A percentile compares a stretch with the other conserved stretches of the same genome.
phyloP scores from a whole-genome alignment of 257 asterid genomes.

The Fraxinus pennsylvanica region DNA sequence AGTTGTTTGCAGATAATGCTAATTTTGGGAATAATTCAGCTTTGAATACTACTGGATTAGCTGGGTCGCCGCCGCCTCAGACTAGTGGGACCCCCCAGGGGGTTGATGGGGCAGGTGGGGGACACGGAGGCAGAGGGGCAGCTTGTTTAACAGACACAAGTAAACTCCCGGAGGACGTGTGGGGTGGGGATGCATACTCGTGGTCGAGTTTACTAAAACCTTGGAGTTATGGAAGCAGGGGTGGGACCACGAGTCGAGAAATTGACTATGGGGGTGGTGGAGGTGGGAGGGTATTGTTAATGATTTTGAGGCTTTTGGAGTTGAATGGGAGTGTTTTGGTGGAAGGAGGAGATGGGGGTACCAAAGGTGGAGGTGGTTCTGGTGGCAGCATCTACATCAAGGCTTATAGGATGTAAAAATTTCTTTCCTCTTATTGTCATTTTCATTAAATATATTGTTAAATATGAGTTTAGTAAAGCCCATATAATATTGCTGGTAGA shows the following conservation, averaged over 20 bases:
- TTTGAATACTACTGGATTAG: conserved; percentile 82
- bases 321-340: conserved; percentile 86
- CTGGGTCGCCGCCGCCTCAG: conserved; percentile 84
- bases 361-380: conserved; percentile 96
- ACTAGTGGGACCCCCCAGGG: conserved; percentile 97
- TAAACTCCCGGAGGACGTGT: conserved; percentile 84
- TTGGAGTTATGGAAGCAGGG: conserved; percentile 87
- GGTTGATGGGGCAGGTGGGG: conserved; percentile 95
- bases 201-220: conserved; percentile 80
- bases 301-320: conserved; percentile 56
- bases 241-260: conserved; percentile 79
- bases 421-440: conserved; percentile 30
- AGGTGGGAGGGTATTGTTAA: conserved; percentile 75
- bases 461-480: not conserved
- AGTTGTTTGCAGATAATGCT: conserved; percentile 67
- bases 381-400: conserved; percentile 92
- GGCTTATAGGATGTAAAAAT: conserved; percentile 73
- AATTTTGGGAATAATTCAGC: conserved; percentile 60
- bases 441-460: conserved; percentile 12
- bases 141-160: conserved; percentile 68
- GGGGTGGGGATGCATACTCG: conserved; percentile 97
- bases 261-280: conserved; percentile 98
- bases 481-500: not conserved
- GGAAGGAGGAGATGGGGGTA: conserved; percentile 90
- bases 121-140: conserved; percentile 97